A percentile compares a stretch with the other conserved stretches of the same genome.
Conservation (phyloP, 2,329 filamentous ascomycete species). For the Phialocephala sp. region DNA sequence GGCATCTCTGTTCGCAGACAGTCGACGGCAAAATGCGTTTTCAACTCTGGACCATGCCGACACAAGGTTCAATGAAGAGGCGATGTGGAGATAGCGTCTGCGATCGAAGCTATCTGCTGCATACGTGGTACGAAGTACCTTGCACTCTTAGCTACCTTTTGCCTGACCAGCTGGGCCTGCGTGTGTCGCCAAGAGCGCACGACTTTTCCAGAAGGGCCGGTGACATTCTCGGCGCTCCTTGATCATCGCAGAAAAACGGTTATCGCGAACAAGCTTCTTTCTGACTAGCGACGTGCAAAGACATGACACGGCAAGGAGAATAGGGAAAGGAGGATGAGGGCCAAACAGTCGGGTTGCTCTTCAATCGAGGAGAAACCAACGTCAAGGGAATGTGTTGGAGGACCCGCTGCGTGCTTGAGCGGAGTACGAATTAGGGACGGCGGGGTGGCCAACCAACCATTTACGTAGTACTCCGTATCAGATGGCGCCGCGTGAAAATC, state of each 20-base stretch:
- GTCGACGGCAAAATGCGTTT: background rate
- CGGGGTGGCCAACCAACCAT: no score
- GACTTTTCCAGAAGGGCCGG: background rate
- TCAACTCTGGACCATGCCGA: background rate
- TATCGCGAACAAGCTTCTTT: background rate
- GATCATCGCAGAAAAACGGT: background rate
- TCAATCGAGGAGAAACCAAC: no score
- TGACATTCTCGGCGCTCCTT: background rate
- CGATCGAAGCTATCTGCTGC: background rate
- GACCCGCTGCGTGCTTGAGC: no score
- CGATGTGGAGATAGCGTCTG: background rate
- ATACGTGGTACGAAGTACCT: background rate
- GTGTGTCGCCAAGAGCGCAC: background rate
- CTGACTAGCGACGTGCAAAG: no score
- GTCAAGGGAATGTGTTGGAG: no score
- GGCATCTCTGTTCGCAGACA: background rate
- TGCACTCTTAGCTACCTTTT: background rate
- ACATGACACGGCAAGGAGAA: no score
- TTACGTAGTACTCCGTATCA: no score
- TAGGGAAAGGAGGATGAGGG: no score
- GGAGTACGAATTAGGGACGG: background rate
- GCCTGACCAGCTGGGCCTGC: background rate
- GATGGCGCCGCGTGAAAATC: slow-evolving; percentile 3
- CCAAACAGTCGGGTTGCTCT: no score
- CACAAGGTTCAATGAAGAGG: no score